Evolutionary conservation across 257 asterid genomes (phyloP).

Genomic region (Thymus quinquecostatus): DNA sequence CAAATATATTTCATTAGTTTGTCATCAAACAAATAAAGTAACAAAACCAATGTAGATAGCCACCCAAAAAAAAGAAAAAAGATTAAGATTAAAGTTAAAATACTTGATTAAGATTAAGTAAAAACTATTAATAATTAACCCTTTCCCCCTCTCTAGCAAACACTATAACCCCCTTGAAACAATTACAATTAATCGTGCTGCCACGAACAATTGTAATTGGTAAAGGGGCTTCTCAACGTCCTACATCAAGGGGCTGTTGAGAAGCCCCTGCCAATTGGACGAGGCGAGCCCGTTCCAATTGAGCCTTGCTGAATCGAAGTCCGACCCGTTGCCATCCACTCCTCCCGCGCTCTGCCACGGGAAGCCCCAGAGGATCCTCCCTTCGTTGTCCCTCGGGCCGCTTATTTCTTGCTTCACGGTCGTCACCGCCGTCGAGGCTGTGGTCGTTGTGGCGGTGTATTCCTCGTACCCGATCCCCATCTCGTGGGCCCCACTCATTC

Average conservation of each 20-base stretch:
- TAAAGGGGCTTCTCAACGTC: neutral
- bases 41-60: constrained; percentile 28
- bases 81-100: constrained; percentile 22
- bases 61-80: constrained; percentile 20
- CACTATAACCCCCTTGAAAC: neutral
- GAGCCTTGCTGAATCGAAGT: constrained; percentile 48
- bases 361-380: constrained; percentile 64
- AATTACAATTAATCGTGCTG: neutral
- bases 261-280: constrained; percentile 77
- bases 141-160: constrained; percentile 11
- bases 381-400: constrained; percentile 40
- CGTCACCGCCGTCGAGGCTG: constrained; percentile 38
- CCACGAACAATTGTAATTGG: neutral
- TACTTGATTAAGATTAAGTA: neutral
- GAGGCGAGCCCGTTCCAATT: constrained; percentile 65
- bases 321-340: constrained; percentile 41
- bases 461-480: constrained; percentile 44
- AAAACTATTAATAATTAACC: constrained; percentile 15
- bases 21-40: constrained; percentile 31
- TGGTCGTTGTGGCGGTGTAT: neutral
- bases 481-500: constrained; percentile 40
- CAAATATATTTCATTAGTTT: constrained; percentile 31
- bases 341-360: constrained; percentile 59
- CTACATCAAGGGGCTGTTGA: constrained; percentile 78
- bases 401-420: constrained; percentile 70